A percentile compares a stretch with the other conserved stretches of the same genome.
Conservation (phyloP, 1,139 yeast species). For the Sugiyamaella castrensis region DNA sequence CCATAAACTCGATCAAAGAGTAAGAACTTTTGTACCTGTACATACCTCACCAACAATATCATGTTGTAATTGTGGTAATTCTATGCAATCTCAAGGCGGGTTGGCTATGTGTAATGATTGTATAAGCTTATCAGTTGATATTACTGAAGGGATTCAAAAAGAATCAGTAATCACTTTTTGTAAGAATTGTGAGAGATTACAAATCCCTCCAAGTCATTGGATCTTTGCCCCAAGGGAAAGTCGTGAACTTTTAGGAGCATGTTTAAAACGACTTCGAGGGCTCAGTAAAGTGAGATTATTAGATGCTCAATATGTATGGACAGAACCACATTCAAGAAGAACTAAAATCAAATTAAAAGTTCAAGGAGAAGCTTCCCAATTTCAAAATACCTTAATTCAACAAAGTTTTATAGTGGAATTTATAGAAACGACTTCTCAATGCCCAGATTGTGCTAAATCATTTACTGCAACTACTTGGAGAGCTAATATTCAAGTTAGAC, state of each 20-base stretch:
- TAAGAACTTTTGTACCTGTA: slow-evolving; percentile 33
- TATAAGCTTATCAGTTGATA: slow-evolving; percentile 88
- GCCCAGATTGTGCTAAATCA: slow-evolving; percentile 97
- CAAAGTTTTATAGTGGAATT: slow-evolving; percentile 96
- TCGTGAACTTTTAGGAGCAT: slow-evolving; percentile 84
- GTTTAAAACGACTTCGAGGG: slow-evolving; percentile 86
- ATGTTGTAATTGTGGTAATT: slow-evolving; percentile 97
- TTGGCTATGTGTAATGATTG: slow-evolving; percentile 97
- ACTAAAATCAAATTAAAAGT: slow-evolving; percentile 86
- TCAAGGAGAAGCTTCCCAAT: slow-evolving; percentile 80
- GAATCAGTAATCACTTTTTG: slow-evolving; percentile 90
- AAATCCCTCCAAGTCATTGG: slow-evolving; percentile 95
- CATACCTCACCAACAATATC: slow-evolving; percentile 75
- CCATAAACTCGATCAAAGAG: slow-evolving; percentile 20
- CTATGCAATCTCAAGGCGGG: slow-evolving; percentile 80
- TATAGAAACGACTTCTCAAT: slow-evolving; percentile 90
- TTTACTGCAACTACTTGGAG: slow-evolving; percentile 97
- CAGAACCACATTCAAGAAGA: slow-evolving; percentile 98
- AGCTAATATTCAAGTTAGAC: slow-evolving; percentile 97
- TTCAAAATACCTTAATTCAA: slow-evolving; percentile 85
- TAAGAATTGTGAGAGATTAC: slow-evolving; percentile 91
- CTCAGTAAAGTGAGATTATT: slow-evolving; percentile 79
- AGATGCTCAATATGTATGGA: slow-evolving; percentile 96
- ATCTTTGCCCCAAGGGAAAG: slow-evolving; percentile 87
- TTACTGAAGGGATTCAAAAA: slow-evolving; percentile 91